phyloP scores from a whole-genome alignment of 345 rosid genomes.

The Eutrema yunnanense region DNA sequence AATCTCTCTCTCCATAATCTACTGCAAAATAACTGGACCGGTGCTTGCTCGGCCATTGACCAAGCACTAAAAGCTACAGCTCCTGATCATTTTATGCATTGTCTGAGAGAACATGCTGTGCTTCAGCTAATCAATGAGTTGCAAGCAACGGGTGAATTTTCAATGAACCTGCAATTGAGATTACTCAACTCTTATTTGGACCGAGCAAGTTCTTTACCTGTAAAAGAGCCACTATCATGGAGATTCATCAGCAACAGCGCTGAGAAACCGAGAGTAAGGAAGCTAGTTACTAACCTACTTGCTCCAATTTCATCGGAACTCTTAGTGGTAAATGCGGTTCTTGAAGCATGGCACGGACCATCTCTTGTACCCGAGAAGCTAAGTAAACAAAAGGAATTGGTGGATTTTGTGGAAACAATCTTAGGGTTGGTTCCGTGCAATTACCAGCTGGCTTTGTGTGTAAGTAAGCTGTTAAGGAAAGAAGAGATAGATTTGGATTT shows the following conservation, averaged over 20 bases:
- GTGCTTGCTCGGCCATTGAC: conserved; percentile 50
- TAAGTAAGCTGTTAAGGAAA: conserved; percentile 43
- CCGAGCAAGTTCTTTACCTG: conserved; percentile 38
- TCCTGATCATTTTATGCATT: conserved; percentile 43
- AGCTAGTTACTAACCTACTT: conserved; percentile 49
- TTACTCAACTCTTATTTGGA: conserved; percentile 52
- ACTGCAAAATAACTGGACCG: conserved; percentile 49
- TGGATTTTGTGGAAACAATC: conserved; percentile 74
- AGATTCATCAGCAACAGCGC: conserved; percentile 45
- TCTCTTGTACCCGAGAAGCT: conserved; percentile 57
- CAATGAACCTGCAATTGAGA: conserved; percentile 37
- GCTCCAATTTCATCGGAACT: conserved; percentile 52
- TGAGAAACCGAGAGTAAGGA: conserved; percentile 52
- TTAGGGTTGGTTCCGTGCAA: conserved; percentile 60
- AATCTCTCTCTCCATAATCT: conserved; percentile 62
- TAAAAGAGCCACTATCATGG: conserved; percentile 55
- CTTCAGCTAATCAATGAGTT: conserved; percentile 39
- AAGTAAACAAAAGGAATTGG: conserved; percentile 51
- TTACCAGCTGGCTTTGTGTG: conserved; percentile 60
- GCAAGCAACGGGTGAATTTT: conserved; percentile 30
- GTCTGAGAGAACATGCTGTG: conserved; percentile 68
- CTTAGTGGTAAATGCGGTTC: conserved; percentile 52
- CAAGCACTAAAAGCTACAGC: conserved; percentile 51
- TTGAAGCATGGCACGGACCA: conserved; percentile 74
- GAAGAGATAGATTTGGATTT: conserved; percentile 18